Conservation (phyloP, 2,329 filamentous ascomycete species). For the Colletotrichum horii region DNA sequence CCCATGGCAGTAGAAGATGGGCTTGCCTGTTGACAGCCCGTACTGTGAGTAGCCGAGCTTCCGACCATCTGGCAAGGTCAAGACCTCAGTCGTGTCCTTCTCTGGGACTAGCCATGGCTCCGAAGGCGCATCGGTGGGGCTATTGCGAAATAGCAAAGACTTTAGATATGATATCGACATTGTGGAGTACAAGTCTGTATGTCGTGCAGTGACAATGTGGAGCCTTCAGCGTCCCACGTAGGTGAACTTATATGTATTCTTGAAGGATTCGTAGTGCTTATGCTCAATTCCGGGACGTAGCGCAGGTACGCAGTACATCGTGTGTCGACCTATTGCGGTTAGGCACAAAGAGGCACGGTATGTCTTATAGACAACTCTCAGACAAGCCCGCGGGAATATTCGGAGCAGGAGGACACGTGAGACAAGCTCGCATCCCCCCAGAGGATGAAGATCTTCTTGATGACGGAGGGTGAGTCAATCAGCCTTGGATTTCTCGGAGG, state of each 20-base stretch:
- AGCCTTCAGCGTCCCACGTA: too few species aligned
- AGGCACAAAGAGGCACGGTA: neutral
- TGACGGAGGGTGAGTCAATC: neutral
- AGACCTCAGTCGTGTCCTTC: conserved; percentile 24
- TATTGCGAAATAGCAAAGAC: neutral
- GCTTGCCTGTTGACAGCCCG: conserved; percentile 33
- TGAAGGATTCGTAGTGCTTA: neutral
- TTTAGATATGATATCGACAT: conserved; percentile 3
- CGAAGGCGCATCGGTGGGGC: neutral
- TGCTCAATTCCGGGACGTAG: neutral
- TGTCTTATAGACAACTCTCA: neutral
- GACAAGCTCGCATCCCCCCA: neutral
- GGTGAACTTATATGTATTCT: neutral
- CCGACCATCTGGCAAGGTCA: conserved; percentile 44
- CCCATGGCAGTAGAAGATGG: conserved; percentile 47
- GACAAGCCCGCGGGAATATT: neutral
- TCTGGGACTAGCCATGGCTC: conserved; percentile 10
- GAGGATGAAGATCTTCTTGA: neutral
- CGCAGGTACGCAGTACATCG: neutral
- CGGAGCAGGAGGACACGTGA: neutral
- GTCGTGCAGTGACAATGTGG: neutral
- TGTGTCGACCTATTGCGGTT: neutral
- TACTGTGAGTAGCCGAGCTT: conserved; percentile 45
- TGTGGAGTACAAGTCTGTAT: neutral
- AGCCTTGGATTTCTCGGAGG: neutral